Percentiles rank a stretch among this genome's conserved stretches.
Conservation (phyloP, 2,329 filamentous ascomycete species). For the Penicillium sp. region DNA sequence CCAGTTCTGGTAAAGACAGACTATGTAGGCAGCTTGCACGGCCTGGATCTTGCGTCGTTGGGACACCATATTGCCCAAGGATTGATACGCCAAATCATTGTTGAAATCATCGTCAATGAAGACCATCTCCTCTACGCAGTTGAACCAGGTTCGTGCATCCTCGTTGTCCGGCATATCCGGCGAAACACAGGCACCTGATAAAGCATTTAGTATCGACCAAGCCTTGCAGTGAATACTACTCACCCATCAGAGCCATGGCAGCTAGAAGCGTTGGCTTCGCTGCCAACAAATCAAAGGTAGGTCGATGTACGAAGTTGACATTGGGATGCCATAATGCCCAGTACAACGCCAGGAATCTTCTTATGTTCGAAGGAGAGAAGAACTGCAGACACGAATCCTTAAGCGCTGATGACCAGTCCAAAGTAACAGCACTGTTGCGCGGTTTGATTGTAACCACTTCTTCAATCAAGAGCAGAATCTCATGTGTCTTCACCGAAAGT, state of each 20-base stretch:
- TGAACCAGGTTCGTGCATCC: conserved; percentile 37
- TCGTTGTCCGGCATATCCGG: conserved; percentile 30
- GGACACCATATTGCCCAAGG: conserved; percentile 4
- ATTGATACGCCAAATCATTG: conserved; percentile 22
- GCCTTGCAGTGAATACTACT: background rate
- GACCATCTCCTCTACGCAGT: conserved; percentile 40
- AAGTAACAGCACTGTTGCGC: conserved; percentile 33
- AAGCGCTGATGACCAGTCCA: conserved; percentile 34
- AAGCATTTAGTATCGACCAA: background rate
- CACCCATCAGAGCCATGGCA: conserved; percentile 38
- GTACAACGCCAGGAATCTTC: conserved; percentile 34
- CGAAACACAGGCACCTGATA: conserved; percentile 27
- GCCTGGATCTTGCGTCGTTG: conserved; percentile 32
- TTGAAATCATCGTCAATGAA: conserved; percentile 40
- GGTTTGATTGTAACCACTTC: conserved; percentile 36
- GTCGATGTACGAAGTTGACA: conserved; percentile 36
- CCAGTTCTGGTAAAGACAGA: conserved; percentile 43
- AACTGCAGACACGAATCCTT: conserved; percentile 27
- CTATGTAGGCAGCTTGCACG: conserved; percentile 39
- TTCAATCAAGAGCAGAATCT: conserved; percentile 36
- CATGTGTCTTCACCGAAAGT: conserved; percentile 35
- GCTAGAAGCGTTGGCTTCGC: conserved; percentile 34
- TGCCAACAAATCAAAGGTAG: conserved; percentile 33
- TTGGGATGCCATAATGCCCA: conserved; percentile 42
- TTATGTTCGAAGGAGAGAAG: conserved; percentile 26